These are phyloP conservation scores for Globisporangium nagaii DNA, from an alignment of 352 stramenopile genomes.

Conservation along the genomic window DNA sequence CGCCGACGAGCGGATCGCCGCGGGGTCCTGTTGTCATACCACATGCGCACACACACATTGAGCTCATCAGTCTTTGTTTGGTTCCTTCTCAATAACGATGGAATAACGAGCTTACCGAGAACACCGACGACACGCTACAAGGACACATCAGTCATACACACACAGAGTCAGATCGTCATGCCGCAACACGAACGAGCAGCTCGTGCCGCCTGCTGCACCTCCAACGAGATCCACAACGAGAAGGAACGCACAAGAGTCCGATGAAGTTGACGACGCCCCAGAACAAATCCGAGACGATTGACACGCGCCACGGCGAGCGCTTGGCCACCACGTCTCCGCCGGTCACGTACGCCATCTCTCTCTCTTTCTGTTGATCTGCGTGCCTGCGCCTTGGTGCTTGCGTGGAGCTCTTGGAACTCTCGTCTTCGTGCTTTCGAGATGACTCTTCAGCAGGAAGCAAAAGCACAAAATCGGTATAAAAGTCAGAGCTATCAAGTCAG, in stretches of 20 bases:
- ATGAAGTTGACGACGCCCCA: slow-evolving; percentile 74
- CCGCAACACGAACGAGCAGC: not conserved
- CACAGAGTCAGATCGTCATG: not conserved
- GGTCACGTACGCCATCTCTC: slow-evolving; percentile 55
- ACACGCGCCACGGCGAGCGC: slow-evolving; percentile 61
- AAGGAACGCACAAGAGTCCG: slow-evolving; percentile 61
- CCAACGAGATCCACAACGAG: no score
- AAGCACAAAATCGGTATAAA: not conserved
- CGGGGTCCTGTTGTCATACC: slow-evolving; percentile 31
- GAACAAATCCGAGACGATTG: slow-evolving; percentile 62
- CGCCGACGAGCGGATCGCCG: slow-evolving; percentile 17
- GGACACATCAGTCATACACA: not conserved
- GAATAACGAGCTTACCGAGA: slow-evolving; percentile 34
- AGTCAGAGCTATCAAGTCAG: no score
- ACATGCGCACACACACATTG: no score
- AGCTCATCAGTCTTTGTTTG: no score
- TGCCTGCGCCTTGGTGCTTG: no score
- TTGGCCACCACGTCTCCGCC: slow-evolving; percentile 59
- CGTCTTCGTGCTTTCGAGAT: no score
- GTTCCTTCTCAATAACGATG: no score
- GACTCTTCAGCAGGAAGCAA: not conserved
- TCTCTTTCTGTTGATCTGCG: no score
- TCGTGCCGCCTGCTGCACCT: not conserved
- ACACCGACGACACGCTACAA: slow-evolving; percentile 44
- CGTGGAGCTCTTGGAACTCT: not conserved